phyloP scores from a whole-genome alignment of 2,329 filamentous ascomycete species.

The Calycina herbarum region DNA sequence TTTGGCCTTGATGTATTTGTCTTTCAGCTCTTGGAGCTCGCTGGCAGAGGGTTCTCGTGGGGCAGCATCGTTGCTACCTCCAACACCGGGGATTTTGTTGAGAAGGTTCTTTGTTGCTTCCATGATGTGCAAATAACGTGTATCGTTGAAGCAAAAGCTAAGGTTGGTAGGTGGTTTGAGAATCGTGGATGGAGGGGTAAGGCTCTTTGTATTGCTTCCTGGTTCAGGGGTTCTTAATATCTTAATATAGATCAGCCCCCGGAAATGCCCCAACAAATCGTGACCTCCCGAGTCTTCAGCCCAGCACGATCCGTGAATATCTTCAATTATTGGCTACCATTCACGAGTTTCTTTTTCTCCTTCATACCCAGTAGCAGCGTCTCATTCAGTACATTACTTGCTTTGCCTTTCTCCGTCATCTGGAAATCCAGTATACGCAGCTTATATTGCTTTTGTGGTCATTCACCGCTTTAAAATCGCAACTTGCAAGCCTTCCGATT shows the following conservation, averaged over 20 bases:
- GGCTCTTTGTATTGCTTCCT: background rate
- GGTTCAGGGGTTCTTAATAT: background rate
- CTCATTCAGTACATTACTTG: background rate
- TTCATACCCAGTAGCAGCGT: background rate
- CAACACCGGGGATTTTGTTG: constrained; percentile 45
- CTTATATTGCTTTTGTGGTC: background rate
- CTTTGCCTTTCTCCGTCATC: background rate
- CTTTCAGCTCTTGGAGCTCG: constrained; percentile 55
- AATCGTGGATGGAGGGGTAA: background rate
- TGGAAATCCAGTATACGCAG: background rate
- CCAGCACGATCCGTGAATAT: background rate
- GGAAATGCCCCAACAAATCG: background rate
- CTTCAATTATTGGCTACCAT: background rate
- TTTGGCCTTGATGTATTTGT: constrained; percentile 71
- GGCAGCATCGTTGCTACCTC: constrained; percentile 28
- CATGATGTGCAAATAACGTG: constrained; percentile 27
- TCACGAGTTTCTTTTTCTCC: background rate
- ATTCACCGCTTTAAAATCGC: background rate
- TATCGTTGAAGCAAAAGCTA: background rate
- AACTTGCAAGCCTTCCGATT: too few species aligned
- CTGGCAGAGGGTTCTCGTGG: constrained; percentile 39
- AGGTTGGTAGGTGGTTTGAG: background rate
- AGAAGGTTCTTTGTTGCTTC: constrained; percentile 47
- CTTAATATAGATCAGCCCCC: background rate
- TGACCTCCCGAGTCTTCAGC: background rate